Evolutionary conservation across 768 basidiomycete species (phyloP).

Genomic region (Mycena capillaripes): DNA sequence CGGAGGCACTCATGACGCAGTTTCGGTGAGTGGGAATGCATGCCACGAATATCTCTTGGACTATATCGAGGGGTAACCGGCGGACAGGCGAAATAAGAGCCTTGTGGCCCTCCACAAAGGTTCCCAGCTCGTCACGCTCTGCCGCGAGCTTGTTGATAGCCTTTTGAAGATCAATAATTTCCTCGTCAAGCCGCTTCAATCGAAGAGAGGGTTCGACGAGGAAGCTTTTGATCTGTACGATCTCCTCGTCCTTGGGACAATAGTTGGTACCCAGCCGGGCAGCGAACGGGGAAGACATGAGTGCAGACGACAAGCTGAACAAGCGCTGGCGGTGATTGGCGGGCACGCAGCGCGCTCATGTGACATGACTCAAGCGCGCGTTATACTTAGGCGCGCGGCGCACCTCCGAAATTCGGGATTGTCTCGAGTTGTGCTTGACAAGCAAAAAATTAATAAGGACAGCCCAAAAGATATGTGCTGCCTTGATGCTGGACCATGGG

Average conservation of each 20-base stretch:
- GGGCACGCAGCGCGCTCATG: no score
- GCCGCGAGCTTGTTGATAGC: background rate
- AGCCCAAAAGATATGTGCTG: no score
- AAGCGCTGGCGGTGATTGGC: no score
- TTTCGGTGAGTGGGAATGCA: slow-evolving; percentile 24
- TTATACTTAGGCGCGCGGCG: no score
- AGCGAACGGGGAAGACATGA: slow-evolving; percentile 19
- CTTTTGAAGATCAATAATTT: no score
- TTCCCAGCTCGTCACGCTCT: background rate
- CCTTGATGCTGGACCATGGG: no score
- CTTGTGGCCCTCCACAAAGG: background rate
- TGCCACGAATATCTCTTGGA: slow-evolving; percentile 24
- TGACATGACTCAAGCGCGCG: no score
- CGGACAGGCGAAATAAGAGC: slow-evolving; percentile 11
- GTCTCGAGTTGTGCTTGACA: no score
- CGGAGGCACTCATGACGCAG: slow-evolving; percentile 17
- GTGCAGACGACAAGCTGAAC: no score
- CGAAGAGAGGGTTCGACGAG: slow-evolving; percentile 11
- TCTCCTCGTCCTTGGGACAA: slow-evolving; percentile 18
- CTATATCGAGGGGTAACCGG: slow-evolving; percentile 6
- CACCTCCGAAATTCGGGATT: no score
- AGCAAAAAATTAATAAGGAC: no score
- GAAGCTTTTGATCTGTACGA: slow-evolving; percentile 3
- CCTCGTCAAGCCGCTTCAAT: background rate
- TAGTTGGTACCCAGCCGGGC: slow-evolving; percentile 21